These are phyloP conservation scores for Sclerotinia borealis DNA, from an alignment of 2,329 filamentous ascomycete genomes.

Conservation along the genomic window DNA sequence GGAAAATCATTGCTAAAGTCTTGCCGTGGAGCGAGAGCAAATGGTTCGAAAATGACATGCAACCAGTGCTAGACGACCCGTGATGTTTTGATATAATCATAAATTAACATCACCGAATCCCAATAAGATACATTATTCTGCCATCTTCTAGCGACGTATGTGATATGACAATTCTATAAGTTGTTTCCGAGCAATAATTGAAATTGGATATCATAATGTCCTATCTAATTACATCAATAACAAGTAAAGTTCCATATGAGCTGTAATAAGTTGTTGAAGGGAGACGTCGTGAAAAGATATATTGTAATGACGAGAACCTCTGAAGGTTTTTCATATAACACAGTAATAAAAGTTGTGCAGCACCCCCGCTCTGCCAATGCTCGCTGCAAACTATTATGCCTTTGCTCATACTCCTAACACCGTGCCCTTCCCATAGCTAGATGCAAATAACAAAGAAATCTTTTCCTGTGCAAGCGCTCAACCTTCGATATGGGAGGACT, in stretches of 20 bases:
- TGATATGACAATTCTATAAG: not conserved
- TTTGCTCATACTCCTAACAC: conserved; percentile 33
- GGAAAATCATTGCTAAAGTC: conserved; percentile 66
- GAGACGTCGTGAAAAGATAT: conserved; percentile 25
- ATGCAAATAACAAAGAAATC: conserved; percentile 32
- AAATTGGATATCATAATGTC: conserved; percentile 31
- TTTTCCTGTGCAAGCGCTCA: conserved; percentile 36
- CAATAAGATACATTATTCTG: too few species aligned
- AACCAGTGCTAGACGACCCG: conserved; percentile 23
- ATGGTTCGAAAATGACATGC: conserved; percentile 44
- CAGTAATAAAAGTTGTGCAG: conserved; percentile 17
- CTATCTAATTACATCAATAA: conserved; percentile 36
- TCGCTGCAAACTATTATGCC: conserved; percentile 31
- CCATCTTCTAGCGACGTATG: not conserved
- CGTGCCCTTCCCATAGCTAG: conserved; percentile 29
- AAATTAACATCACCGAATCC: not conserved
- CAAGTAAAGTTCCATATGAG: conserved; percentile 24
- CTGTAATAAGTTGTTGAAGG: conserved; percentile 27
- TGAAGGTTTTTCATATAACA: conserved; percentile 17
- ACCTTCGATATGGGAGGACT: conserved; percentile 73
- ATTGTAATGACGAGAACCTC: conserved; percentile 17
- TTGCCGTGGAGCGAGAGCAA: conserved; percentile 46
- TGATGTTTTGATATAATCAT: not conserved
- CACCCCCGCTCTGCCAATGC: conserved; percentile 31
- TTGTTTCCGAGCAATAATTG: conserved; percentile 2